Percentiles rank a stretch among this genome's conserved stretches.
These are phyloP conservation scores for Fusarium sp. DNA, from an alignment of 2,329 filamentous ascomycete genomes.

Conservation along the genomic window DNA sequence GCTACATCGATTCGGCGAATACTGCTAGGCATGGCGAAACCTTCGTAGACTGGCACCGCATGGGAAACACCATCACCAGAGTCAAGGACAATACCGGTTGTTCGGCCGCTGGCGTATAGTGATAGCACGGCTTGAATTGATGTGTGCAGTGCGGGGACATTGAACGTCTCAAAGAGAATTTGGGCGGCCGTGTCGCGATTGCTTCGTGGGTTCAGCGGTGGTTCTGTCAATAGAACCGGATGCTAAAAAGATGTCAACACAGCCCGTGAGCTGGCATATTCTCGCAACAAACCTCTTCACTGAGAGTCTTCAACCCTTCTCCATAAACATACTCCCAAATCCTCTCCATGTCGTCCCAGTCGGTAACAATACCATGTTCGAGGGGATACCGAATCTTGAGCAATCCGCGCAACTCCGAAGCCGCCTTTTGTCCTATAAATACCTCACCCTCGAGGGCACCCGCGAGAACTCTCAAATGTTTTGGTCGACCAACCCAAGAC, in stretches of 20 bases:
- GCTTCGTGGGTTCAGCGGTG: constrained; percentile 91
- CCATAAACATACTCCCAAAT: constrained; percentile 99
- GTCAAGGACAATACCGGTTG: constrained; percentile 95
- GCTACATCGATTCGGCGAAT: constrained; percentile 97
- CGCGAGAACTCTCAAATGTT: constrained; percentile 94
- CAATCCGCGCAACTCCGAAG: constrained; percentile 88
- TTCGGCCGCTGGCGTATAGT: constrained; percentile 93
- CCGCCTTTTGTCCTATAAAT: constrained; percentile 91
- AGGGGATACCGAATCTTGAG: constrained; percentile 96
- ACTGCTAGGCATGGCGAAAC: constrained; percentile 95
- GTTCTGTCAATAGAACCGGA: constrained; percentile 94
- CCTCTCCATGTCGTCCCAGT: constrained; percentile 99
- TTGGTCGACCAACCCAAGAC: constrained; percentile 95
- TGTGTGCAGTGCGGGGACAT: constrained; percentile 94
- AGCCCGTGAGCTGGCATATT: not conserved
- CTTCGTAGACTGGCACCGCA: constrained; percentile 96
- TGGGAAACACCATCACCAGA: constrained; percentile 97
- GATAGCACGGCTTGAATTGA: constrained; percentile 98
- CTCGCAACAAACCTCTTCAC: constrained; percentile 80
- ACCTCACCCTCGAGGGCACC: constrained; percentile 96
- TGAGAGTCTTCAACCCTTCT: constrained; percentile 94
- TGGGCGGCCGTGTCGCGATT: constrained; percentile 97
- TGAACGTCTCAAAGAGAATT: constrained; percentile 98
- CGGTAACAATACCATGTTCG: constrained; percentile 97
- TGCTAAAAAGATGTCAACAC: constrained; percentile 66